Conservation (phyloP, 805 yeast species). For the Phaffomyces thermotolerans region DNA sequence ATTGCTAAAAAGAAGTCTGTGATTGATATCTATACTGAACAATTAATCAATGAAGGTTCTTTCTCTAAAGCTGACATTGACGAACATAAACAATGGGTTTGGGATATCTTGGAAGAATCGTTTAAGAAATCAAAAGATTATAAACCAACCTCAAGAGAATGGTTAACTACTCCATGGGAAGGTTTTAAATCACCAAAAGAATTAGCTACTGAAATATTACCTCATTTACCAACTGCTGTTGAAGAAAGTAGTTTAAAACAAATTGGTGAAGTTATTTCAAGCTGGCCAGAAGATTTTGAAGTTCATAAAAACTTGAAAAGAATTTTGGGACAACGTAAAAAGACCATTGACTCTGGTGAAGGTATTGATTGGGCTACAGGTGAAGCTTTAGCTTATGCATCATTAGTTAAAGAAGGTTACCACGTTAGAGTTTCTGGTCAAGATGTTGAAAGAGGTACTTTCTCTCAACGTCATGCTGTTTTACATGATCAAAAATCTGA, state of each 20-base stretch:
- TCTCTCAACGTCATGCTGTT: slow-evolving; percentile 98
- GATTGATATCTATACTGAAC: slow-evolving; percentile 73
- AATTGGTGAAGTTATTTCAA: slow-evolving; percentile 71
- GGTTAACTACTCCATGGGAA: slow-evolving; percentile 99
- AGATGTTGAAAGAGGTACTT: slow-evolving; percentile 99
- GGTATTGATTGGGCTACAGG: slow-evolving; percentile 99
- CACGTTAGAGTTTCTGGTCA: slow-evolving; percentile 98
- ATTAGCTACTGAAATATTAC: slow-evolving; percentile 89
- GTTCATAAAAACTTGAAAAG: slow-evolving; percentile 95
- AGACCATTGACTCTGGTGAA: slow-evolving; percentile 82
- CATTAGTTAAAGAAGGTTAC: slow-evolving; percentile 85
- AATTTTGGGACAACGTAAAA: slow-evolving; percentile 80
- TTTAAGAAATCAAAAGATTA: slow-evolving; percentile 85
- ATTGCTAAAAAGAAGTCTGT: slow-evolving; percentile 87
- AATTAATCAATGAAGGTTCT: slow-evolving; percentile 78
- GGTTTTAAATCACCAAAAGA: slow-evolving; percentile 97
- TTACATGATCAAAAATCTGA: slow-evolving; percentile 93
- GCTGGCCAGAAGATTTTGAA: slow-evolving; percentile 82
- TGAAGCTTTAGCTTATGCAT: slow-evolving; percentile 97
- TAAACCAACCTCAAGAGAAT: slow-evolving; percentile 86
- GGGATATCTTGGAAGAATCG: slow-evolving; percentile 89
- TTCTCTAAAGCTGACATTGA: slow-evolving; percentile 86
- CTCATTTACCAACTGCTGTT: slow-evolving; percentile 93
- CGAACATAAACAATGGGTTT: slow-evolving; percentile 97
- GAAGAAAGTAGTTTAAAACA: slow-evolving; percentile 61